These are phyloP conservation scores for Lactarius trivialis DNA, from an alignment of 768 basidiomycete genomes.

Conservation along the genomic window DNA sequence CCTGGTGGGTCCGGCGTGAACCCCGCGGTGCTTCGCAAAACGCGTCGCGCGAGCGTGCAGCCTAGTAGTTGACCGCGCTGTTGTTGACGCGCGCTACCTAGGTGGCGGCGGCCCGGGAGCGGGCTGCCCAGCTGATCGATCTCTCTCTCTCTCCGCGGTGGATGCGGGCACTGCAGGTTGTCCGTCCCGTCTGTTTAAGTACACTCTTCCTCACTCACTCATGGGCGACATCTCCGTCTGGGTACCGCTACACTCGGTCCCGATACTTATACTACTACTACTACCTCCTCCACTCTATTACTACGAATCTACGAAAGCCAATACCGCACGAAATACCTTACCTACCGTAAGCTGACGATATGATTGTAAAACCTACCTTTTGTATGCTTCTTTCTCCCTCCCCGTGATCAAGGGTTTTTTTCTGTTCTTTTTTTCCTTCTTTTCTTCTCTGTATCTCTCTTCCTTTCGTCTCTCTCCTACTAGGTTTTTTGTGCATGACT, in stretches of 20 bases:
- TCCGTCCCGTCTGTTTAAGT: no score
- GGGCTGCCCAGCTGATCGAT: neutral
- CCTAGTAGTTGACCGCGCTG: neutral
- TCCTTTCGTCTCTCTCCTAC: neutral
- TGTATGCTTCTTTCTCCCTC: neutral
- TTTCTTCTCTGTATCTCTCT: neutral
- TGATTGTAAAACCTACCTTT: neutral
- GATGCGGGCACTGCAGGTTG: neutral
- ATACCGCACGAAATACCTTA: neutral
- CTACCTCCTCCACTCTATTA: neutral
- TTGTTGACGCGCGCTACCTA: no score
- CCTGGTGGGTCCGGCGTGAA: neutral
- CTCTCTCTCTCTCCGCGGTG: neutral
- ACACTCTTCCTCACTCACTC: neutral
- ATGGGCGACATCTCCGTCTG: neutral
- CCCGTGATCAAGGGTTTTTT: neutral
- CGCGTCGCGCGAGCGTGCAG: conserved; percentile 18
- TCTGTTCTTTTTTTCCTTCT: neutral
- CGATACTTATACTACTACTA: neutral
- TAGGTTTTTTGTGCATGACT: neutral
- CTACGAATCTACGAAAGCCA: neutral
- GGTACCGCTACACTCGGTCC: neutral
- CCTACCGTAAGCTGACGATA: neutral
- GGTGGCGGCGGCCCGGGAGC: neutral
- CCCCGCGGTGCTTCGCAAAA: conserved; percentile 14